Conservation (phyloP, 1,139 yeast genomes). For the Ogataea hybrid region DNA sequence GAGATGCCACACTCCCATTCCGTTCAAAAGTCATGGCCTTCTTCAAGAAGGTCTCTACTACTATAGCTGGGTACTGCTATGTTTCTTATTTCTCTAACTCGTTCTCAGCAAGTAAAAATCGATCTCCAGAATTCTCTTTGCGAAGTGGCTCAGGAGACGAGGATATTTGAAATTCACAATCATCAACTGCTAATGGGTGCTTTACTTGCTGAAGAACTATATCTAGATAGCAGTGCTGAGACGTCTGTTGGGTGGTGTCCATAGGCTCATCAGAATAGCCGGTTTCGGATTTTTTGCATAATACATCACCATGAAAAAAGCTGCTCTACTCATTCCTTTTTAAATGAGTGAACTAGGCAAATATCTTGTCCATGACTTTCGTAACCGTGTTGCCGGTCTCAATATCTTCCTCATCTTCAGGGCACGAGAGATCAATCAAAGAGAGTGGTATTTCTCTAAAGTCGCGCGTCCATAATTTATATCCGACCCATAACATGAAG, state of each 20-base stretch:
- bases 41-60: background rate
- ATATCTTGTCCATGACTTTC: background rate
- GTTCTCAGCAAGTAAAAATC: background rate
- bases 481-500: conserved; percentile 46
- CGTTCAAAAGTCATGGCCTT: background rate
- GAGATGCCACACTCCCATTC: background rate
- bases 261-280: background rate
- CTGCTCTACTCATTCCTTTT: background rate
- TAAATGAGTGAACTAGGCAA: background rate
- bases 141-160: background rate
- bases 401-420: conserved; percentile 22
- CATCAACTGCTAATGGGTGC: background rate
- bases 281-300: background rate
- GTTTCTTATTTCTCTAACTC: background rate
- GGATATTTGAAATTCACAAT: background rate
- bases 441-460: conserved; percentile 42
- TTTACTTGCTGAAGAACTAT: background rate
- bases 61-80: background rate
- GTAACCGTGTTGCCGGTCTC: conserved; percentile 10
- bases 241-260: background rate
- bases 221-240: background rate
- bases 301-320: background rate
- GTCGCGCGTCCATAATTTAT: conserved; percentile 42
- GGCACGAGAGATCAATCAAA: conserved; percentile 41
- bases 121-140: background rate